Conservation (phyloP, 495 filamentous ascomycete genomes). For the Opeltia flavorubescens region DNA sequence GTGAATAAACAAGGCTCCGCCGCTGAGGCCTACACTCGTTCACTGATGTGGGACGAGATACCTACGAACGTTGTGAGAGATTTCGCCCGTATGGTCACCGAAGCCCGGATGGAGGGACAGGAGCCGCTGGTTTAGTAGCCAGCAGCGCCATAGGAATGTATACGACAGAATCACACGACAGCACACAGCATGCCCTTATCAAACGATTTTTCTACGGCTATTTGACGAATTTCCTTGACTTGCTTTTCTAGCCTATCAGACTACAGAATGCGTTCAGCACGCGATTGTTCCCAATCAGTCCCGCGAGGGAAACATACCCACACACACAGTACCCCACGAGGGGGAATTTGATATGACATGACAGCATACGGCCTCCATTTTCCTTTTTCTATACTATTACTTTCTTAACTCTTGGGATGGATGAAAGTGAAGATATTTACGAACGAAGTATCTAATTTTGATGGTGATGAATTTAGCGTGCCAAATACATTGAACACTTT, state of each 20-base stretch:
- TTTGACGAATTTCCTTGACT: neutral
- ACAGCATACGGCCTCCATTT: no score
- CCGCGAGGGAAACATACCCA: neutral
- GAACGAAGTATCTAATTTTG: no score
- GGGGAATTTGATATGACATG: neutral
- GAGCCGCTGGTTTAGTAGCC: conserved; percentile 9
- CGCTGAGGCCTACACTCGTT: conserved; percentile 82
- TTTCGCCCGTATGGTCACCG: conserved; percentile 77
- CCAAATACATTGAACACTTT: neutral
- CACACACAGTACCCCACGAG: conserved; percentile 9
- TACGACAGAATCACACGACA: neutral
- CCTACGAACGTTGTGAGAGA: conserved; percentile 82
- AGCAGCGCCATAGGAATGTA: neutral
- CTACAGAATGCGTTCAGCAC: conserved; percentile 12
- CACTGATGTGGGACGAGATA: conserved; percentile 87
- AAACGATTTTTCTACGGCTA: neutral
- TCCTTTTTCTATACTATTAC: no score
- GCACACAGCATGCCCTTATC: neutral
- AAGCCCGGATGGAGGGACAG: conserved; percentile 16
- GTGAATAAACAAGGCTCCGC: conserved; percentile 48
- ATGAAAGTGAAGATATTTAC: conserved; percentile 1
- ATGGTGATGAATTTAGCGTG: no score
- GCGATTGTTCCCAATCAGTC: neutral
- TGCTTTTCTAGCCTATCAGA: neutral
- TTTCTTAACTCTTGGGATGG: neutral